phyloP scores from a whole-genome alignment of 2,329 filamentous ascomycete species.

The Pyrenophora teres region DNA sequence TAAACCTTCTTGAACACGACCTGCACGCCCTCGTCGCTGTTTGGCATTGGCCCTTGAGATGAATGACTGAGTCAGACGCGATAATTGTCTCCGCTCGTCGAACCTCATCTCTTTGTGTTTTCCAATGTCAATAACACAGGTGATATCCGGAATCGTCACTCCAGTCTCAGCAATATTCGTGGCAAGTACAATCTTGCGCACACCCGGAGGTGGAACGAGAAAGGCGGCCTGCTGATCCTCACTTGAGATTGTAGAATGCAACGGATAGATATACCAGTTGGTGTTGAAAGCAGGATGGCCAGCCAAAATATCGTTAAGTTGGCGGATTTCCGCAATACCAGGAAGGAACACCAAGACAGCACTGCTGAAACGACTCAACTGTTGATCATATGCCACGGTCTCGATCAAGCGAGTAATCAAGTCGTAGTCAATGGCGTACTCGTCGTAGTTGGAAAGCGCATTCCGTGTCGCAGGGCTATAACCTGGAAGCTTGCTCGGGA shows the following conservation, averaged over 20 bases:
- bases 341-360: conserved; percentile 94
- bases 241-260: conserved; percentile 93
- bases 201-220: conserved; percentile 76
- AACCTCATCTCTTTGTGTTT: conserved; percentile 98
- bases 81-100: conserved; percentile 89
- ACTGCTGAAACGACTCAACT: conserved; percentile 75
- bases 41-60: conserved; percentile 96
- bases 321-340: conserved; percentile 89
- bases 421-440: conserved; percentile 89
- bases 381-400: conserved; percentile 71
- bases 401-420: conserved; percentile 80
- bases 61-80: conserved; percentile 88
- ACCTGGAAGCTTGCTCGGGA: conserved; percentile 67
- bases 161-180: conserved; percentile 99
- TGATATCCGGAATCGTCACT: conserved; percentile 97
- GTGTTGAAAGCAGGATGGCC: conserved; percentile 75
- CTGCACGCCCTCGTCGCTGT: conserved; percentile 89
- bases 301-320: conserved; percentile 81
- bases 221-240: conserved; percentile 97
- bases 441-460: conserved; percentile 77
- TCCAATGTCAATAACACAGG: conserved; percentile 93
- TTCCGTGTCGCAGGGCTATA: conserved; percentile 79
- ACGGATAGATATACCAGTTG: conserved; percentile 82
- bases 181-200: conserved; percentile 90
- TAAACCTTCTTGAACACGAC: conserved; percentile 90